Conservation (phyloP, 768 basidiomycete species). For the Paxillus rubicundulus region DNA sequence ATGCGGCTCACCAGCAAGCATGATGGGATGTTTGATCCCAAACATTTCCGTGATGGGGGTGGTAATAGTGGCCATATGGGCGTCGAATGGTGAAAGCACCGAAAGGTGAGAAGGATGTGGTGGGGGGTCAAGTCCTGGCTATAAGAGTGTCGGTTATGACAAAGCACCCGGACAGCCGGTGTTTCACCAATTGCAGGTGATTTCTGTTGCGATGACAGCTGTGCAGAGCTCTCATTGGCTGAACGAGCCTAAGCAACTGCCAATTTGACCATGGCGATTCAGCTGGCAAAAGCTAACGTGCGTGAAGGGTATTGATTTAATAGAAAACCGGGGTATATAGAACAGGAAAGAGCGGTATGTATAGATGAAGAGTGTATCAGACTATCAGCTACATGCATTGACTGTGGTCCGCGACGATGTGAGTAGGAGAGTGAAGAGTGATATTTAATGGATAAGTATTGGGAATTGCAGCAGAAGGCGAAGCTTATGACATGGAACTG, state of each 20-base stretch:
- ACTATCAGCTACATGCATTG: constrained; percentile 34
- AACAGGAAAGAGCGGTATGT: constrained; percentile 23
- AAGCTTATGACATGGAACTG: constrained; percentile 14
- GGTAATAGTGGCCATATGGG: constrained; percentile 51
- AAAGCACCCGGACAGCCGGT: neutral
- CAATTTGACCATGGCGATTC: neutral
- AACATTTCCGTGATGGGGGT: constrained; percentile 91
- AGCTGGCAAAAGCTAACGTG: too few relatives aligned
- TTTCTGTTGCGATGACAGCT: neutral
- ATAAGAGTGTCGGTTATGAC: constrained; percentile 1
- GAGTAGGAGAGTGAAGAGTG: constrained; percentile 3
- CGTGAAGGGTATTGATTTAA: constrained; percentile 6
- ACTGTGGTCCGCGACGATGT: constrained; percentile 22
- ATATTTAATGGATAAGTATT: constrained; percentile 3
- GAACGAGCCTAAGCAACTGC: too few relatives aligned
- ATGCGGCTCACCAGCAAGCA: constrained; percentile 63
- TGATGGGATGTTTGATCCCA: constrained; percentile 82
- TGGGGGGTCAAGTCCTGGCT: too few relatives aligned
- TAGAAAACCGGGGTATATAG: constrained; percentile 27
- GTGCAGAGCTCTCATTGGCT: too few relatives aligned
- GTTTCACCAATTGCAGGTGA: neutral
- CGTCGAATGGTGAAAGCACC: neutral
- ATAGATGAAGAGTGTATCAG: constrained; percentile 28
- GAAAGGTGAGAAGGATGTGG: neutral
- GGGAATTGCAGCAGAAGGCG: neutral